Percentiles rank a stretch among this genome's conserved stretches.
phyloP scores from a whole-genome alignment of 2,329 filamentous ascomycete species.

The Acarospora socialis region DNA sequence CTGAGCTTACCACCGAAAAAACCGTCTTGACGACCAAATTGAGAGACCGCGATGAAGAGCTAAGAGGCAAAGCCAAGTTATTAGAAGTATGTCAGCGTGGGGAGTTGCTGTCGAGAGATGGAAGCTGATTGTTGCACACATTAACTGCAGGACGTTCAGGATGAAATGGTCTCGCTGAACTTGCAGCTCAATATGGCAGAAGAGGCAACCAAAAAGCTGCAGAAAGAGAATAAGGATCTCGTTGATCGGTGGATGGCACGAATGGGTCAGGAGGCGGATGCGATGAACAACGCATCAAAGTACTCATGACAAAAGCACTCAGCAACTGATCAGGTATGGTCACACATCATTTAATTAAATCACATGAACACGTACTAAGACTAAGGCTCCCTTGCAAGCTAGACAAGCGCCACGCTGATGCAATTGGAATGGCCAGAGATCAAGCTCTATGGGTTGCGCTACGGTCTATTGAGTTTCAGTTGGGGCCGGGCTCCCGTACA shows the following conservation, averaged over 20 bases:
- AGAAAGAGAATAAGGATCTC: constrained; percentile 74
- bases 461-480: too few relatives aligned
- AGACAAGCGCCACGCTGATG: too few relatives aligned
- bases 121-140: constrained; percentile 5
- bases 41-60: constrained; percentile 71
- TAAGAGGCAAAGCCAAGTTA: constrained; percentile 69
- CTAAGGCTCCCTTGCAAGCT: too few relatives aligned
- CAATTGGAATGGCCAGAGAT: too few relatives aligned
- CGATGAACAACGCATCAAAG: constrained; percentile 55
- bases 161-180: constrained; percentile 79
- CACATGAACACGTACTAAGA: too few relatives aligned
- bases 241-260: constrained; percentile 83
- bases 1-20: constrained; percentile 48
- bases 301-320: constrained; percentile 25
- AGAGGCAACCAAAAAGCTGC: constrained; percentile 55
- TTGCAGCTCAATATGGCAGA: constrained; percentile 80
- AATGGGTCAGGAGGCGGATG: constrained; percentile 73
- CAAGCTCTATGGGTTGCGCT: too few relatives aligned
- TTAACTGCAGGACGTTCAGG: constrained; percentile 56
- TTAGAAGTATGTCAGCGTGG: constrained; percentile 44
- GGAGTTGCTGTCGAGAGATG: constrained; percentile 2
- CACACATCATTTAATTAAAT: too few relatives aligned
- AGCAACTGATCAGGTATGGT: too few relatives aligned
- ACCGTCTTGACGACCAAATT: constrained; percentile 49
- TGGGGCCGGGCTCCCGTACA: too few relatives aligned